These are phyloP conservation scores for Arabidopsis arenosa DNA, from an alignment of 345 rosid genomes.

Conservation along the genomic window DNA sequence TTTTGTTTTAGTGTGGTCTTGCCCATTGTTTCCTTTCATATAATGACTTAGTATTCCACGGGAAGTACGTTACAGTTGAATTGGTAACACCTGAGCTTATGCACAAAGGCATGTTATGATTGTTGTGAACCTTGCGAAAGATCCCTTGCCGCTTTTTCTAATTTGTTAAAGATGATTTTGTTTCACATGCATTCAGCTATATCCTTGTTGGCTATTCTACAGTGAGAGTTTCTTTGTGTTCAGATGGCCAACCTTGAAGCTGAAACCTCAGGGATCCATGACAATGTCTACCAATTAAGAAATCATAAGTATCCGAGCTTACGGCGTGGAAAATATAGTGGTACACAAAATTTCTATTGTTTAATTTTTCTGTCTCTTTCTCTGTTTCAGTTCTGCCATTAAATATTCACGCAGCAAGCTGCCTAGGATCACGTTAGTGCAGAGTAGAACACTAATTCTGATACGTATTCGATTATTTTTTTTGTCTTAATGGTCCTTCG, in stretches of 20 bases:
- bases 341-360: conserved; percentile 47
- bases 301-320: conserved; percentile 70
- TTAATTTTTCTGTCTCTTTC: conserved; percentile 12
- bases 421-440: neutral
- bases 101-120: conserved; percentile 18
- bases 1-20: conserved; percentile 16
- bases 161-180: neutral
- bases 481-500: conserved; percentile 5
- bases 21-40: conserved; percentile 3
- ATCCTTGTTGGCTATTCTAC: conserved; percentile 14
- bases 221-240: conserved; percentile 25
- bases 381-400: neutral
- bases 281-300: conserved; percentile 63
- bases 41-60: neutral
- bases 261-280: conserved; percentile 75
- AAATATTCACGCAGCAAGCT: conserved; percentile 15
- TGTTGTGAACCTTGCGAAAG: neutral
- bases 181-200: conserved; percentile 18
- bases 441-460: neutral
- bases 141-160: neutral
- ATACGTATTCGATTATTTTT: neutral
- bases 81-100: conserved; percentile 10
- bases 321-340: conserved; percentile 78
- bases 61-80: neutral
- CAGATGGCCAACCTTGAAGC: conserved; percentile 87